Base-by-base conservation (phyloP, 1,139 yeast genomes). In the Blastobotrys proliferans region DNA sequence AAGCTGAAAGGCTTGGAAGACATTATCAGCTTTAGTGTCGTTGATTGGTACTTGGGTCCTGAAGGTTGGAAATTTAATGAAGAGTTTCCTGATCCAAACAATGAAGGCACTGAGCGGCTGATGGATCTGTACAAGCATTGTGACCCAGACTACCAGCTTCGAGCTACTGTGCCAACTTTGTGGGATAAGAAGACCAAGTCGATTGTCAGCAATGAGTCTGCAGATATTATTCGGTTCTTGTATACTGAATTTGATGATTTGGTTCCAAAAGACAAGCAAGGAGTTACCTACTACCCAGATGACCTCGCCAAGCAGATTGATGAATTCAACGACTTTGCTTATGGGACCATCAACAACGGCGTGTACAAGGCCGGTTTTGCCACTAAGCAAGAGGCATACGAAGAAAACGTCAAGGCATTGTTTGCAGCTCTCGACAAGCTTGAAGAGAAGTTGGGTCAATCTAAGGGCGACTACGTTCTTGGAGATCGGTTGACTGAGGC, bases 331-430 rank as follows among this genome's bases (percentile, higher is more conserved):
- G 74, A 69, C n/a, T 84, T 95, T 94, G 75, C 85, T 38, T 90
- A 90, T 62, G 83, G 83, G 58, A 77, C 74, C 55, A 83, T 92
- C 63, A 90, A 88, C 71, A 88, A 87, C 61, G 97, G 97, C 31
- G 97, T 92, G 26, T 92, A 92, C 72, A 92, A 88, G 68, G 54
- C 94, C 2, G 97, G 97, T 0, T 92, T 90, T 65, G 88, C 97
- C 5, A 79, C 90, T 17, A 74, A 74, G 45, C 94, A 87, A 60
- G 88, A 81, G 48, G 87, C 83, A 19, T 92, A 92, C 60, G 94
- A 84, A 52, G 68, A 68, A 48, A 85, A 84, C 54, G 90, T 84
- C 6, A 64, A 61, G 33, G 75, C 73, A 38, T 69, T 90, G 28
- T 92, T 92, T 62, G 67, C 70, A 27, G 74, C 81, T 52, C 72